Base-by-base conservation (phyloP, 768 basidiomycete species). In the Termitomyces sp. region DNA sequence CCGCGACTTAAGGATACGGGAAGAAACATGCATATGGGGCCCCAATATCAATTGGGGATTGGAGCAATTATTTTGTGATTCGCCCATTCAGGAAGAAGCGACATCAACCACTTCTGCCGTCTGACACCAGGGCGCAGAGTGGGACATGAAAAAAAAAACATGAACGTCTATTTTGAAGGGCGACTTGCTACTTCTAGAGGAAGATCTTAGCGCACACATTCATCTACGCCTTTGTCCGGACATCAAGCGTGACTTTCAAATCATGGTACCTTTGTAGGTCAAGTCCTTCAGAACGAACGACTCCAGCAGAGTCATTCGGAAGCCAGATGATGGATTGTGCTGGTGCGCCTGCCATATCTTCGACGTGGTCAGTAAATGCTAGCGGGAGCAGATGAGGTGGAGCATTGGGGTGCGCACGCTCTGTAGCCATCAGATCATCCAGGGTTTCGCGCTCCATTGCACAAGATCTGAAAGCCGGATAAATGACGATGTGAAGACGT, bases 251-350 rank as follows among this genome's bases (percentile, higher is more conserved):
- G 49, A 85, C 86, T 37, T 75, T 75, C 57, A 93, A 70, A 55
- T 83, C 77, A 63, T 92, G 89, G 66, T 87, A 89, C 62, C 81
- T 83, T 65, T 84, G 80, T 63, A 92, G 72, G 69, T 94, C 91
- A 48, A 79, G 75, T 31, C 89, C 89, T 68, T 92, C 90, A 5
- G 86, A 82, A 40, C 80, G 77, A 8, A 85, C 88, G 15, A 91
- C 83, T 23, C 87, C 87, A 15, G 85, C 83, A 11, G 78, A 77
- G 67, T 91, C 90, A 67, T 88, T 86, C 1, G 88, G 88, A n/a
- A 92, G 75, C 91, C 91, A 92, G 50, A 94, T 88, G 57, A 87
- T 83, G 1, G 89, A 90, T 19, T 79, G 73, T 17, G 89, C 90
- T 1, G 90, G 88, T 5, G 91, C 88, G 65, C 85, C 84, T 6